phyloP scores from a whole-genome alignment of 2,329 filamentous ascomycete genomes.

The Sphaerulina populicola region DNA sequence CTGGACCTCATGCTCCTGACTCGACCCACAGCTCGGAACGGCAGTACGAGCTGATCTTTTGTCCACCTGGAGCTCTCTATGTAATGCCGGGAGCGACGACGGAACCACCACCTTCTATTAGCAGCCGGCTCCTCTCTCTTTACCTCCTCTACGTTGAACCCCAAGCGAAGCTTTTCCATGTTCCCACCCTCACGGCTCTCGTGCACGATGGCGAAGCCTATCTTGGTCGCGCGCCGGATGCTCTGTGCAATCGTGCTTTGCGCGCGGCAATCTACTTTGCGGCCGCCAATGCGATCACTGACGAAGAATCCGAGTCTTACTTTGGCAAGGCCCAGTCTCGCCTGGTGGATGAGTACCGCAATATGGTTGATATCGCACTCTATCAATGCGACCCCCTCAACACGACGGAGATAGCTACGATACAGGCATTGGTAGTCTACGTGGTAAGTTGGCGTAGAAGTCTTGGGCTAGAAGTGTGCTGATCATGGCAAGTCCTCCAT shows the following conservation, averaged over 20 bases:
- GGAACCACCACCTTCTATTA: conserved; percentile 20
- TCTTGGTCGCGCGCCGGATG: conserved; percentile 21
- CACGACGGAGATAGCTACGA: conserved; percentile 27
- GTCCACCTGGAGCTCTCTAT: conserved; percentile 27
- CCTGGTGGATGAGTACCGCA: conserved; percentile 22
- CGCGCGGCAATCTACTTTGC: conserved; percentile 29
- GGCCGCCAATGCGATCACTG: conserved; percentile 26
- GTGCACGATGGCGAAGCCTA: conserved; percentile 23
- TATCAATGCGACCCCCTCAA: conserved; percentile 30
- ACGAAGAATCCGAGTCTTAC: conserved; percentile 24
- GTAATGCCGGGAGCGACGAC: conserved; percentile 28
- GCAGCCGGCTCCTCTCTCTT: conserved; percentile 17
- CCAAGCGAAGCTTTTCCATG: conserved; percentile 28
- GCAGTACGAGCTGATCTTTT: conserved; percentile 29
- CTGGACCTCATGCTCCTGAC: conserved; percentile 10
- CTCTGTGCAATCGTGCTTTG: conserved; percentile 24
- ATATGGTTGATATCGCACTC: conserved; percentile 26
- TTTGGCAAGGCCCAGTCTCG: conserved; percentile 19
- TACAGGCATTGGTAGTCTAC: conserved; percentile 29
- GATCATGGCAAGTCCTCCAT: conserved; percentile 14
- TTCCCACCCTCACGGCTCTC: conserved; percentile 22
- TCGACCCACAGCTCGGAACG: conserved; percentile 3
- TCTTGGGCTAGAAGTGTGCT: background rate
- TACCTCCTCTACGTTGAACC: conserved; percentile 28
- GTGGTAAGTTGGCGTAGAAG: conserved; percentile 5